Evolutionary conservation across 1,139 yeast species (phyloP).

Genomic region (Scheffersomyces quercinus): DNA sequence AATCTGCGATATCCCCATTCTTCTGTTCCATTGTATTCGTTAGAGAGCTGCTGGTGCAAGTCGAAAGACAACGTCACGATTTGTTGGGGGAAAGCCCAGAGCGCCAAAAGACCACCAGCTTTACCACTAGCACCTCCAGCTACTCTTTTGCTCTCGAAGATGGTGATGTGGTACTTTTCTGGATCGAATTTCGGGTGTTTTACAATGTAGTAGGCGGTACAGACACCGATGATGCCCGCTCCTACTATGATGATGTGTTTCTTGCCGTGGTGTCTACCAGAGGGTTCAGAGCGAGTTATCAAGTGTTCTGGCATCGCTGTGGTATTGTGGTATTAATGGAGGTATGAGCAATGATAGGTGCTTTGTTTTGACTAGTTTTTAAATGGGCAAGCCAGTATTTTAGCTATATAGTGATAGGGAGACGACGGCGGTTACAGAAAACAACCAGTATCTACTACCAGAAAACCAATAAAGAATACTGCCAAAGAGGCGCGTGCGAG

Average conservation of each 20-base stretch:
- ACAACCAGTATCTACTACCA: no score
- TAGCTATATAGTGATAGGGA: no score
- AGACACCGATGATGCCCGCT: slow-evolving; percentile 95
- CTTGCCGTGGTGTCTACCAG: slow-evolving; percentile 60
- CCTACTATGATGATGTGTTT: slow-evolving; percentile 78
- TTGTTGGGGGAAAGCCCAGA: slow-evolving; percentile 97
- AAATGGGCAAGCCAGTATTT: no score
- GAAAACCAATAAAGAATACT: no score
- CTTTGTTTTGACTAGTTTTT: no score
- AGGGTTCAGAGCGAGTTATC: slow-evolving; percentile 44
- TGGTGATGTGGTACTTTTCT: slow-evolving; percentile 72
- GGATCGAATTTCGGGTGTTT: slow-evolving; percentile 80
- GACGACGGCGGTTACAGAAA: no score
- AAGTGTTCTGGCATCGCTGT: slow-evolving; percentile 34
- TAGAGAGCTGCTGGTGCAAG: slow-evolving; percentile 81
- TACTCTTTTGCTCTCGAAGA: slow-evolving; percentile 87
- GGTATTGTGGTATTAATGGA: no score
- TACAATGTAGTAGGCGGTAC: slow-evolving; percentile 88
- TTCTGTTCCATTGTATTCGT: slow-evolving; percentile 72
- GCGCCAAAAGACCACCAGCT: slow-evolving; percentile 92
- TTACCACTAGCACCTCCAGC: slow-evolving; percentile 98
- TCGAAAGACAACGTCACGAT: slow-evolving; percentile 86
- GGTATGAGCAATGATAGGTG: no score
- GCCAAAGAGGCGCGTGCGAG: no score
- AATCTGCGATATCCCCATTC: slow-evolving; percentile 94